phyloP scores from a whole-genome alignment of 2,329 filamentous ascomycete species.

The Epichloe brachyelytri region DNA sequence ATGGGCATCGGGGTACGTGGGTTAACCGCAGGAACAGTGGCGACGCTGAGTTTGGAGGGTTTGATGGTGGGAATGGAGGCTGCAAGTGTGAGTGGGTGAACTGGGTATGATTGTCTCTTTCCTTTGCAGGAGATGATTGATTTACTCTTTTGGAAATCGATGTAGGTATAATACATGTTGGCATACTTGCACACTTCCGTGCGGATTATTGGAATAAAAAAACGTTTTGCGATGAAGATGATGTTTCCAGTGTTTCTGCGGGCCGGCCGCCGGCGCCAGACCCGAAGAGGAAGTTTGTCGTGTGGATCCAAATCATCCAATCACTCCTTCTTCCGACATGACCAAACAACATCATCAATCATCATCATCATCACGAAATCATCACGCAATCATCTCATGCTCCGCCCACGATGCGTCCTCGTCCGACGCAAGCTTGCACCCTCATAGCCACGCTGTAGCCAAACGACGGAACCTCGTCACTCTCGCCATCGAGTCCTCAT shows the following conservation, averaged over 20 bases:
- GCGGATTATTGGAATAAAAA: neutral
- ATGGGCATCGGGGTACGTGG: conserved; percentile 36
- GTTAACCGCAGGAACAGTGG: conserved; percentile 36
- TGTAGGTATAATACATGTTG: neutral
- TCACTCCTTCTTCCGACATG: too few species aligned
- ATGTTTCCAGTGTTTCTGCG: too few species aligned
- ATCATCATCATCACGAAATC: neutral
- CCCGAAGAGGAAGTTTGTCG: neutral
- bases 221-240: neutral
- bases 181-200: neutral
- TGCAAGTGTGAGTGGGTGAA: conserved; percentile 52
- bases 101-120: conserved; percentile 17
- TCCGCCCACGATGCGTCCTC: conserved; percentile 2
- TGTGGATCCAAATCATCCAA: too few species aligned
- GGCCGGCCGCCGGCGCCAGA: neutral
- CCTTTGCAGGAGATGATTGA: neutral
- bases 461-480: conserved; percentile 30
- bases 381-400: neutral
- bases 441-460: neutral
- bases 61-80: conserved; percentile 50
- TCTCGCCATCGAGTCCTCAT: conserved; percentile 72
- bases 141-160: neutral
- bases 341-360: neutral
- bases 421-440: neutral
- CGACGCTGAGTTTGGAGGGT: conserved; percentile 40